A percentile compares a stretch with the other conserved stretches of the same genome.
phyloP scores from a whole-genome alignment of 805 yeast genomes.

The Candida railenensis region DNA sequence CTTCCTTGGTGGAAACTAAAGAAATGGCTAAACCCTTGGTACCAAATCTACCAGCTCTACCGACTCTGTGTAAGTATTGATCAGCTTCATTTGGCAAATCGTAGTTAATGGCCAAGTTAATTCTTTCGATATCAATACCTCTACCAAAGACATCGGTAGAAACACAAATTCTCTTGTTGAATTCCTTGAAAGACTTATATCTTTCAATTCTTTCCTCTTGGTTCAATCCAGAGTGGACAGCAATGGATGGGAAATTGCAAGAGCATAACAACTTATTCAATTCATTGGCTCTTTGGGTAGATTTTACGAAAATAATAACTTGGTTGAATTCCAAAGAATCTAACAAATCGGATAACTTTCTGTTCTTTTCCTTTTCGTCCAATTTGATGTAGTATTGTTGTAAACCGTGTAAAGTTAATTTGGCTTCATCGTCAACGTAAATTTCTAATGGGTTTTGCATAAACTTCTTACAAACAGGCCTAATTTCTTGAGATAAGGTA shows the following conservation, averaged over 20 bases:
- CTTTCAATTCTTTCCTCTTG: constrained; percentile 98
- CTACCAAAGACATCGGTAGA: constrained; percentile 98
- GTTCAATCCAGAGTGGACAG: constrained; percentile 91
- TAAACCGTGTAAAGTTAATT: constrained; percentile 95
- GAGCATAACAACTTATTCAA: constrained; percentile 85
- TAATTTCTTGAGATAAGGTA: constrained; percentile 87
- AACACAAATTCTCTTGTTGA: constrained; percentile 97
- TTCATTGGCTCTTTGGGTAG: constrained; percentile 88
- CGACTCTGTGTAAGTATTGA: constrained; percentile 98
- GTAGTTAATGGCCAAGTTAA: constrained; percentile 95
- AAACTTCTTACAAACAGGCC: constrained; percentile 96
- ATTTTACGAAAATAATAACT: constrained; percentile 93
- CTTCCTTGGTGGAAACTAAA: constrained; percentile 81
- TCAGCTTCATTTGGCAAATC: constrained; percentile 96
- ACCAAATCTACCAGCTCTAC: constrained; percentile 99
- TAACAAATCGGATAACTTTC: constrained; percentile 85
- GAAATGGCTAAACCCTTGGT: constrained; percentile 97
- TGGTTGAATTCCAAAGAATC: constrained; percentile 96
- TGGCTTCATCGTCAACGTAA: constrained; percentile 96
- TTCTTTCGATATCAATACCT: constrained; percentile 99
- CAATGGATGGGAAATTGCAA: constrained; percentile 95
- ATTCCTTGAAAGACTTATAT: constrained; percentile 94
- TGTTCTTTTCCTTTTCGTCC: constrained; percentile 88
- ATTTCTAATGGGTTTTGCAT: constrained; percentile 98
- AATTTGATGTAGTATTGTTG: constrained; percentile 94